Base-by-base conservation (phyloP, 768 basidiomycete genomes). In the Tephrocybe sp. region DNA sequence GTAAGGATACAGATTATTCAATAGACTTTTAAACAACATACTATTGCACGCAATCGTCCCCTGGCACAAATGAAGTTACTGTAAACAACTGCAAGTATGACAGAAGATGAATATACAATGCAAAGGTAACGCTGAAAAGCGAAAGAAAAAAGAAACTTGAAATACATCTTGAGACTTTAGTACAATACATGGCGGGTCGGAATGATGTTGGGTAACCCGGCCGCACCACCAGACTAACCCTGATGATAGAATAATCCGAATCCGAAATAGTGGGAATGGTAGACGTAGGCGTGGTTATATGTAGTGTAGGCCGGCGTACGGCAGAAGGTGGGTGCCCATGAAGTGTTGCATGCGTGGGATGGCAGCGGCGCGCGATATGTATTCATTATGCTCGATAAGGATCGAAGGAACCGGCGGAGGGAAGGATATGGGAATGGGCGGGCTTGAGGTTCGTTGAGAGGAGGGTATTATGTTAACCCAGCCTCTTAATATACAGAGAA, bases 151-250 rank as follows among this genome's bases (percentile, higher is more conserved):
- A 15, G 46, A 48, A 54, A 40, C 45, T 36, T 47, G 25, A 54
- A 42, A 54, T 54, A 54, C 50, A 57, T 30, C 33, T 30, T 5
- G 34, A 34, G 40, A 41, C 44, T 46, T 47, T 43, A 32, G 49
- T 53, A 53, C 49, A 47, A 54, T 57, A 57, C 52, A 57, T 51
- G 49, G 49, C 15, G 28, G 56, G 51, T 50, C 56, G 49, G 39
- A 45, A 41, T 8, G n/a, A 45, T 25, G 8, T 45, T 45, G 44
- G 37, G 37, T 34, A 32, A 37, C 33, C 40, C 43, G 42, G 47
- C 42, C 49, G 11, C 56, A 41, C 40, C 46, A 57, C 52, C 45
- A 57, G 45, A 57, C 52, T 54, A 54, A 57, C 40, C 48, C 48
- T 46, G 48, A 38, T 54, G 33, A 48, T 57, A 57, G 12, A 48